Evolutionary conservation across 495 filamentous ascomycete genomes (phyloP).

Genomic region (Penicillium bialowiezense): DNA sequence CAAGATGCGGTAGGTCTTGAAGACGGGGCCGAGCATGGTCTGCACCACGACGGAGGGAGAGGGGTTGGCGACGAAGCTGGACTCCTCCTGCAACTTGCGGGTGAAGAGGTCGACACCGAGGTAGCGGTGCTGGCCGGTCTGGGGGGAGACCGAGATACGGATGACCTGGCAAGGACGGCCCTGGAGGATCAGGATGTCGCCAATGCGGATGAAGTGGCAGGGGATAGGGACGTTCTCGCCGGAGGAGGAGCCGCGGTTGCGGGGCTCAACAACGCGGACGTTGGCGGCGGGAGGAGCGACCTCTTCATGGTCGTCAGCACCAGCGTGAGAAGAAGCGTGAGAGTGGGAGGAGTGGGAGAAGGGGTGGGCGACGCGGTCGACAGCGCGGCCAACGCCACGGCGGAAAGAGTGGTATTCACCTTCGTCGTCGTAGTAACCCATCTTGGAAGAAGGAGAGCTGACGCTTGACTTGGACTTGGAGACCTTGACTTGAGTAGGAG

Average conservation of each 20-base stretch:
- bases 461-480: constrained; percentile 34
- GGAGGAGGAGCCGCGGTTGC: constrained; percentile 40
- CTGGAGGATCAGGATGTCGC: constrained; percentile 98
- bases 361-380: constrained; percentile 75
- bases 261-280: constrained; percentile 54
- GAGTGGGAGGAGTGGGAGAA: constrained; percentile 49
- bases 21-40: constrained; percentile 98
- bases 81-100: constrained; percentile 99
- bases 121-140: constrained; percentile 99
- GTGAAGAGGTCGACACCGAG: constrained; percentile 99
- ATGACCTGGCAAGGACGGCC: constrained; percentile 99
- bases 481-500: constrained; percentile 22
- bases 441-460: constrained; percentile 55
- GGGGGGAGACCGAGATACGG: constrained; percentile 95
- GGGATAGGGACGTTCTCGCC: constrained; percentile 96
- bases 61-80: constrained; percentile 94
- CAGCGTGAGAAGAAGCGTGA: too few species aligned
- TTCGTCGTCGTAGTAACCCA: constrained; percentile 99
- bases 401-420: constrained; percentile 94
- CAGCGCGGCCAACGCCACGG: constrained; percentile 77
- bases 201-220: constrained; percentile 98
- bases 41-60: constrained; percentile 94
- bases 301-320: constrained; percentile 41
- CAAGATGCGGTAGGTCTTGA: constrained; percentile 99
- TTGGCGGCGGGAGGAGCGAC: constrained; percentile 42